Conservation (phyloP, 139 green algal species). For the Axilococcus clingmanii region DNA sequence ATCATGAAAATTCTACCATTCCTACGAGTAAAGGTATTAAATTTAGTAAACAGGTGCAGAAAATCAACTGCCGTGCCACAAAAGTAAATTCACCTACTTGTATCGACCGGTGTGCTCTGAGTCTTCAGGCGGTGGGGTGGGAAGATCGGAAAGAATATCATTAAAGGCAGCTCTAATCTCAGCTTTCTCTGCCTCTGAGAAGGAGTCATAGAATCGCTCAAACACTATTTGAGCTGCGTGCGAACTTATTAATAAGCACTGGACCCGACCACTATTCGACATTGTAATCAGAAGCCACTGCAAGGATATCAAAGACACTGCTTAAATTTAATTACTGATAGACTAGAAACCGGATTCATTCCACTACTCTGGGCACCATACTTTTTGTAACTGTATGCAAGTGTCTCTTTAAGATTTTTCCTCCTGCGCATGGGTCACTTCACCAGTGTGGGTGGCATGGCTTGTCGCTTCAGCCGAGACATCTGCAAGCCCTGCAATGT, state of each 20-base stretch:
- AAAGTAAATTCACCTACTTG: slow-evolving; percentile 30
- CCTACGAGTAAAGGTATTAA: slow-evolving; percentile 22
- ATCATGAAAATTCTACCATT: slow-evolving; percentile 42
- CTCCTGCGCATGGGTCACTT: no score
- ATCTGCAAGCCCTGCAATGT: no score
- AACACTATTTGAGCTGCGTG: slow-evolving; percentile 50
- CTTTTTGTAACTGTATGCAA: no score
- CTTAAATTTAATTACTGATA: no score
- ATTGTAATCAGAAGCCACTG: not conserved
- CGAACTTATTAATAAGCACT: slow-evolving; percentile 34
- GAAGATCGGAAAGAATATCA: slow-evolving; percentile 22
- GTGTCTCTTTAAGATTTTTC: no score
- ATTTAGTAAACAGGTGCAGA: not conserved
- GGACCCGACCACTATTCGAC: not conserved
- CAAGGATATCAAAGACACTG: not conserved
- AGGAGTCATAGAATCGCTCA: slow-evolving; percentile 62
- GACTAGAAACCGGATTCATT: no score
- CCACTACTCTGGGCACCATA: no score
- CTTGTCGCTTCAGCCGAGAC: not conserved
- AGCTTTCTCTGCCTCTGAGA: slow-evolving; percentile 56
- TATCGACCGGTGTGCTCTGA: slow-evolving; percentile 41
- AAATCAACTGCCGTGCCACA: not conserved
- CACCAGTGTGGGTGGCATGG: not conserved
- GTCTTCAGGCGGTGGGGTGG: no score
- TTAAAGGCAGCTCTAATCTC: slow-evolving; percentile 52